Percentiles rank a stretch among this genome's conserved stretches.
These are phyloP conservation scores for Daldinia eschscholtzii DNA, from an alignment of 2,329 filamentous ascomycete genomes.

Conservation along the genomic window DNA sequence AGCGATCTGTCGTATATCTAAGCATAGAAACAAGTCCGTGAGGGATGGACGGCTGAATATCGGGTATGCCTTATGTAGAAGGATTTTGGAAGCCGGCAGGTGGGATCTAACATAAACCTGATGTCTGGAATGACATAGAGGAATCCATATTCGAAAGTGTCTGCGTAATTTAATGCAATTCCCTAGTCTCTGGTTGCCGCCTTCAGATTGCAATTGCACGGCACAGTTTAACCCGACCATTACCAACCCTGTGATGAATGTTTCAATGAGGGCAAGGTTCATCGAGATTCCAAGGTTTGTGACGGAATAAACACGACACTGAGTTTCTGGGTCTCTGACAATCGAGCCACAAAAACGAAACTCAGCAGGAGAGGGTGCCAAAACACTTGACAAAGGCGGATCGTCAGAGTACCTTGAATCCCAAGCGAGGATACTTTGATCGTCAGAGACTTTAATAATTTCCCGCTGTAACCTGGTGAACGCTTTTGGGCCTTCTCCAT, in stretches of 20 bases:
- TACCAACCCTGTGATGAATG: accelerated
- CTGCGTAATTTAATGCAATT: neutral
- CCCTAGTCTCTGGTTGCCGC: neutral
- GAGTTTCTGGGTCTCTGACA: conserved; percentile 20
- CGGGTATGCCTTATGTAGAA: conserved; percentile 27
- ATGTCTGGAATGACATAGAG: neutral
- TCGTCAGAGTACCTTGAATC: neutral
- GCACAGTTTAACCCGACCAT: conserved; percentile 41
- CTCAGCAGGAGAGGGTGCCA: conserved; percentile 33
- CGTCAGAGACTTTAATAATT: conserved; percentile 51
- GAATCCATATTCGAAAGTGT: conserved; percentile 38
- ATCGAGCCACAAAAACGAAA: conserved; percentile 45
- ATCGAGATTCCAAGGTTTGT: conserved; percentile 44
- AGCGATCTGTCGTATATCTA: conserved; percentile 5
- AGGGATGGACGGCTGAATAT: accelerated
- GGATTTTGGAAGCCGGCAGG: conserved; percentile 22
- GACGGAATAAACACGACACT: conserved; percentile 30
- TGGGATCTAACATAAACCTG: conserved; percentile 28
- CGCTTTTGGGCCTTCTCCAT: conserved; percentile 55
- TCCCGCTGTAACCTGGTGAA: conserved; percentile 54
- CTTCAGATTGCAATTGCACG: conserved; percentile 20
- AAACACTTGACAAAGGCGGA: conserved; percentile 10
- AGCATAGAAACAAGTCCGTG: conserved; percentile 14
- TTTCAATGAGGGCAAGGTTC: conserved; percentile 14
- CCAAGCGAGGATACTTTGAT: conserved; percentile 53